Base-by-base conservation (phyloP, 129 eudicot genomes). In the Logfia minima region DNA sequence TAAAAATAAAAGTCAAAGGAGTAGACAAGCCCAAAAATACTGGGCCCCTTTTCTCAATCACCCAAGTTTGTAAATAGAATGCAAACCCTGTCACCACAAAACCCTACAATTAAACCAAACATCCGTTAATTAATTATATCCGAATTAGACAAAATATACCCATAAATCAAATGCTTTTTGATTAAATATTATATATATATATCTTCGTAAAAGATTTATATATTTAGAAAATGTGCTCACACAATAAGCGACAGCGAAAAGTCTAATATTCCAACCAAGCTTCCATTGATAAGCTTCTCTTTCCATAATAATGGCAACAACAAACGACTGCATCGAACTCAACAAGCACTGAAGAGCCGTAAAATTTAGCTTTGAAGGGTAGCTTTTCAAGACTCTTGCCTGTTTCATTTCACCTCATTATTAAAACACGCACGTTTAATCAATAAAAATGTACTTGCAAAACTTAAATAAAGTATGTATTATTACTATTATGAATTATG, bases 1-100 rank as follows among this genome's bases (percentile, higher is more conserved):
- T 89, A 68, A 92, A 76, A 52, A 89, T 75, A 13, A 89, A 68
- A 79, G 84, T 79, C 29, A 87, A 35, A 0, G 96, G 97, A 51
- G 92, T 85, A 18, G 96, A 87, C 80, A 89, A 77, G 32, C 90
- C 92, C 9, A 92, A 71, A 79, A 81, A 92, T 11, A 92, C 97
- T 4, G 97, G 92, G 1, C 97, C 97, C 68, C 84, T 89, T 85
- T 87, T 92, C 84, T 92, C 96, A 68, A 92, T 83, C 45, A 92
- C 92, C 89, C 89, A 92, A 61, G 95, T 78, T 84, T 92, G 97
- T 51, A 92, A 71, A 75, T 88, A 89, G 70, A 77, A 92, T 62
- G 97, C 68, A 16, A 89, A 55, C 3, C 92, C 96, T 3, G 96
- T 92, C 63, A 89, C 97, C 67, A 85, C 83, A 34, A 89, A 74